Percentiles rank a stretch among this genome's conserved stretches.
Evolutionary conservation across 441 rosid genomes (phyloP).

Genomic region (Jatropha multifida): DNA sequence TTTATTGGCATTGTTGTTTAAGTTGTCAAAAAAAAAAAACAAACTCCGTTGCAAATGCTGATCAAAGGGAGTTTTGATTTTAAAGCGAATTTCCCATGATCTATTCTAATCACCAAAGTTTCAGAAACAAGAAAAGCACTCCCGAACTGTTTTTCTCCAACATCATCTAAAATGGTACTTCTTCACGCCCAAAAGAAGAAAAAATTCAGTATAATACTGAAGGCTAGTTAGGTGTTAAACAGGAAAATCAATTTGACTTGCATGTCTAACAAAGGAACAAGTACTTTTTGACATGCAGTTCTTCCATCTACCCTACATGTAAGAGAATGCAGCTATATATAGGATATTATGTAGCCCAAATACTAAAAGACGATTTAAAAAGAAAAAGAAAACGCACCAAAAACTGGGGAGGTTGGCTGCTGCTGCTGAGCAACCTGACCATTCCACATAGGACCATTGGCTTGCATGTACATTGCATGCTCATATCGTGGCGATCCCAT

Average conservation of each 20-base stretch:
- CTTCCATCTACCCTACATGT: background rate
- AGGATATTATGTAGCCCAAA: background rate
- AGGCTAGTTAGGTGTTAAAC: background rate
- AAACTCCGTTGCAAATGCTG: too few species aligned
- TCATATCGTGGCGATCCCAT: slow-evolving; percentile 62
- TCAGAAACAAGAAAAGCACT: too few species aligned
- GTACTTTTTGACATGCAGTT: background rate
- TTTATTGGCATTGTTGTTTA: too few species aligned
- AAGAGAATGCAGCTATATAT: background rate
- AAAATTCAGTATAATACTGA: background rate
- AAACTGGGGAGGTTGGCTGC: slow-evolving; percentile 65
- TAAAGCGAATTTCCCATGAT: too few species aligned
- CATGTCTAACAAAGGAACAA: background rate
- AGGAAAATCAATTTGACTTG: background rate
- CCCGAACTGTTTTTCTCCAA: too few species aligned
- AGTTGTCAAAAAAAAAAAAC: too few species aligned
- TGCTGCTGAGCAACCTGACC: slow-evolving; percentile 59
- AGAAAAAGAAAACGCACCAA: slow-evolving; percentile 46
- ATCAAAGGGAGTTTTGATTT: too few species aligned
- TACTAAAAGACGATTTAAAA: slow-evolving; percentile 6
- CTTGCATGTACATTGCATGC: slow-evolving; percentile 58
- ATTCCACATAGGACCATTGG: slow-evolving; percentile 62
- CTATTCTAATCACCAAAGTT: too few species aligned
- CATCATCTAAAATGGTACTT: too few species aligned
- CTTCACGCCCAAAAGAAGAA: too few species aligned